Evolutionary conservation across 78 protist species (phyloP).

Genomic region (Dictyostelium brefeldianum): DNA sequence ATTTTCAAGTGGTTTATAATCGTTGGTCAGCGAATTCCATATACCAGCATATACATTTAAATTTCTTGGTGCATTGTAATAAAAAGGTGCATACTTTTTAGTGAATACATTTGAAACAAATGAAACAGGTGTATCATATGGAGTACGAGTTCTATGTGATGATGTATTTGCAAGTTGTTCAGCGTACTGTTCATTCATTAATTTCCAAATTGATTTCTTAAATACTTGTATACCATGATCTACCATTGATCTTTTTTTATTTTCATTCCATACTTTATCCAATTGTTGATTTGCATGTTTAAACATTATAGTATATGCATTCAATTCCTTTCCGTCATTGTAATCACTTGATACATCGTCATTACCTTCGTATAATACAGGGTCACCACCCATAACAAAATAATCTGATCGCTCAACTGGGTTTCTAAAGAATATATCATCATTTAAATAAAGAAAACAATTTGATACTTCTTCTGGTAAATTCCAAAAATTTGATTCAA

Average conservation of each 20-base stretch:
- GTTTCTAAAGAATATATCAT: conserved; percentile 24
- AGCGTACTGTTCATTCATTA: not conserved
- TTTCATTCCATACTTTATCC: not conserved
- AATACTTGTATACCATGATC: conserved; percentile 53
- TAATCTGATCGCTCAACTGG: conserved; percentile 26
- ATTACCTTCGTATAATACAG: not conserved
- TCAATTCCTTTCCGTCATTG: not conserved
- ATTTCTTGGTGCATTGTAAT: no score
- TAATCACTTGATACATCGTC: not conserved
- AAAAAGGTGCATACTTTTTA: no score
- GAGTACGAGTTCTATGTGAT: conserved; percentile 10
- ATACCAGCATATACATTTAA: no score
- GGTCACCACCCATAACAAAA: not conserved
- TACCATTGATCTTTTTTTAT: not conserved
- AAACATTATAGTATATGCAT: not conserved
- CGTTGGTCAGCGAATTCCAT: no score
- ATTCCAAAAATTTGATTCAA: conserved; percentile 49
- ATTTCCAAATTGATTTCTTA: not conserved
- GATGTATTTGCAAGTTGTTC: not conserved
- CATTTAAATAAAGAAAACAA: conserved; percentile 47
- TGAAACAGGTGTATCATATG: conserved; percentile 19
- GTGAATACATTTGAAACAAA: not conserved
- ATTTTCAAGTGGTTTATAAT: no score
- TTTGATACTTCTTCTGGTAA: conserved; percentile 24
- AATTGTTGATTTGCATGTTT: not conserved